phyloP scores from a whole-genome alignment of 768 basidiomycete genomes.

The Leccinum imitatum region DNA sequence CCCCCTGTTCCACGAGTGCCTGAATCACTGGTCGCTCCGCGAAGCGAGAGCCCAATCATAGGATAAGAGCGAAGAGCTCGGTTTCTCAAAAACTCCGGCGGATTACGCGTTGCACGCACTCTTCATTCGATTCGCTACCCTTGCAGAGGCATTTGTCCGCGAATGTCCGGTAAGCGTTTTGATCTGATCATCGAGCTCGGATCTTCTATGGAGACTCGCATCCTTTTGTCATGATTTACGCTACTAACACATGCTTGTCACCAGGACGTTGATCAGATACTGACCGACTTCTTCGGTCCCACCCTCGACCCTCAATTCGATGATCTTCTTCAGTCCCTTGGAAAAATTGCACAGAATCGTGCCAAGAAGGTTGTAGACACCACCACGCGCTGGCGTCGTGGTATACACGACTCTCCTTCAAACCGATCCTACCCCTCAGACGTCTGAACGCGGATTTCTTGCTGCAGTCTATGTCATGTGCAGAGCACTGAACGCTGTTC shows the following conservation, averaged over 20 bases:
- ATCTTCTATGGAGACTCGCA: background rate
- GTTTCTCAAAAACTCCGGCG: slow-evolving; percentile 78
- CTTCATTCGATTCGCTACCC: slow-evolving; percentile 81
- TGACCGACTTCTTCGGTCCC: slow-evolving; percentile 50
- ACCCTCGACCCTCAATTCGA: slow-evolving; percentile 79
- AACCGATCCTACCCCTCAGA: slow-evolving; percentile 30
- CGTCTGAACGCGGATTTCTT: slow-evolving; percentile 69
- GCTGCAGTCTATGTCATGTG: slow-evolving; percentile 90
- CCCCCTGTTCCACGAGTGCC: slow-evolving; percentile 82
- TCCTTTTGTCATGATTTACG: background rate
- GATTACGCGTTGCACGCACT: slow-evolving; percentile 88
- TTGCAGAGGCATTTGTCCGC: slow-evolving; percentile 73
- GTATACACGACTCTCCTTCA: slow-evolving; percentile 64
- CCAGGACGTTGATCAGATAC: slow-evolving; percentile 63
- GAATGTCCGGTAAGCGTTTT: slow-evolving; percentile 58
- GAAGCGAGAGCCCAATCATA: slow-evolving; percentile 54
- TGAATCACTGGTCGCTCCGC: slow-evolving; percentile 48
- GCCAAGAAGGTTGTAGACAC: slow-evolving; percentile 83
- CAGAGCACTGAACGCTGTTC: slow-evolving; percentile 75
- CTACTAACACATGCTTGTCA: slow-evolving; percentile 6
- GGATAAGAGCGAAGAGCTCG: slow-evolving; percentile 60
- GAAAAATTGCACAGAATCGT: slow-evolving; percentile 81
- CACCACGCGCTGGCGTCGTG: slow-evolving; percentile 82
- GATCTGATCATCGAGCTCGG: background rate
- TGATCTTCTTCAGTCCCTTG: slow-evolving; percentile 76